These are phyloP conservation scores for Calonectria pteridis DNA, from an alignment of 2,329 filamentous ascomycete species.

Conservation along the genomic window DNA sequence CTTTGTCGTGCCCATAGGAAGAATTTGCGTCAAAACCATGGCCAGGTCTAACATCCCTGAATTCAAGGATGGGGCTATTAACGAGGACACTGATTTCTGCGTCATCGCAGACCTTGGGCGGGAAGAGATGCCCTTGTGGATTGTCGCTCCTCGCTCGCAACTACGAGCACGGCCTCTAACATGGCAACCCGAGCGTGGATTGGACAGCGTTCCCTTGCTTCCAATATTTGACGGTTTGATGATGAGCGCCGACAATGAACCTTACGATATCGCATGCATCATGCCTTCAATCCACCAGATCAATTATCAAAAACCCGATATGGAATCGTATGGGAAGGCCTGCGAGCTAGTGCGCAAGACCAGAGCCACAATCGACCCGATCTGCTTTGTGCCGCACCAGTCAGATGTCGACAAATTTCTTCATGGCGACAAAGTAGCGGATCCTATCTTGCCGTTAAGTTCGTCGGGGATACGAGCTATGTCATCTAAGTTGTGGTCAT, in stretches of 20 bases:
- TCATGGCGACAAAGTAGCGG: not conserved
- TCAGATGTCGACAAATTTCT: not conserved
- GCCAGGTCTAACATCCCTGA: not conserved
- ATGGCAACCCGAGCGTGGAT: not conserved
- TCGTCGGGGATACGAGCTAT: not conserved
- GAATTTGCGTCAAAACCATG: not conserved
- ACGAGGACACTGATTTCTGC: not conserved
- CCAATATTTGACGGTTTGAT: not conserved
- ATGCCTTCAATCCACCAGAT: not conserved
- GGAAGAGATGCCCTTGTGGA: not conserved
- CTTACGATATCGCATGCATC: not conserved
- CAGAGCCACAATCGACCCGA: not conserved
- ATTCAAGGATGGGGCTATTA: not conserved
- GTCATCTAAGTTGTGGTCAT: not conserved
- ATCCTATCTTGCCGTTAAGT: not conserved
- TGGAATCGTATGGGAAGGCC: not conserved
- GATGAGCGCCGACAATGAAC: not conserved
- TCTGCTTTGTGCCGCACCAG: not conserved
- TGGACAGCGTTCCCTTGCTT: not conserved
- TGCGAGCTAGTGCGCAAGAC: not conserved
- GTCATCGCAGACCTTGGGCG: not conserved
- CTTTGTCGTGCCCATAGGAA: not conserved
- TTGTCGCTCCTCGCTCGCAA: not conserved
- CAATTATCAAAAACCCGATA: not conserved
- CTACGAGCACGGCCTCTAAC: not conserved